Evolutionary conservation across 2,329 filamentous ascomycete species (phyloP).

Genomic region (Penicillium sp.): DNA sequence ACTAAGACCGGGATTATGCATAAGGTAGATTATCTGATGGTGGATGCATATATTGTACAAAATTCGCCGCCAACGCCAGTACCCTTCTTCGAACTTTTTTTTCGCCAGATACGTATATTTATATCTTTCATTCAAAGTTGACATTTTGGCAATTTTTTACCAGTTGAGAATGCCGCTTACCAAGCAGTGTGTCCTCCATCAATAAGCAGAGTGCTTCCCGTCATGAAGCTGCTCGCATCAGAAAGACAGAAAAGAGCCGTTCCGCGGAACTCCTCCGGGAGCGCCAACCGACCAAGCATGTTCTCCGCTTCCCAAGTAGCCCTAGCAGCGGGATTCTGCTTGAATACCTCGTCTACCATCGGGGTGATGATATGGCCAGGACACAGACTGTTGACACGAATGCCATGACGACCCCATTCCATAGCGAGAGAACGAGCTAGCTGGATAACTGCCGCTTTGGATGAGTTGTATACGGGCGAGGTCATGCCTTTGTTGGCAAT

Average conservation of each 20-base stretch:
- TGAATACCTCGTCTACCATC: slow-evolving; percentile 80
- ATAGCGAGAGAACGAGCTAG: slow-evolving; percentile 51
- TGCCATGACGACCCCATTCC: slow-evolving; percentile 52
- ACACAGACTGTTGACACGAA: slow-evolving; percentile 54
- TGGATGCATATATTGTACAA: not conserved
- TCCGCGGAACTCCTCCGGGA: slow-evolving; percentile 59
- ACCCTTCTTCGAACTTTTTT: not conserved
- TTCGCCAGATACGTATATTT: not conserved
- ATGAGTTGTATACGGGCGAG: slow-evolving; percentile 50
- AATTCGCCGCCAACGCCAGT: not conserved
- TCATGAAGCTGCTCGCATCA: slow-evolving; percentile 69
- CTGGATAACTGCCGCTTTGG: slow-evolving; percentile 55
- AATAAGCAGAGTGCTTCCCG: slow-evolving; percentile 64
- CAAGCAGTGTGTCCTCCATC: slow-evolving; percentile 65
- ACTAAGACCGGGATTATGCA: not conserved
- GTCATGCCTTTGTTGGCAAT: slow-evolving; percentile 50
- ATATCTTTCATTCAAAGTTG: not conserved
- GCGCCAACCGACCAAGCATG: slow-evolving; percentile 54
- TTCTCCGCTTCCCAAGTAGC: slow-evolving; percentile 46
- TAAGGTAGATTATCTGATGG: not conserved
- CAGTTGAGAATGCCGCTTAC: slow-evolving; percentile 21
- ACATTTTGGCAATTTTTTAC: not conserved
- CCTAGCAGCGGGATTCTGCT: slow-evolving; percentile 63
- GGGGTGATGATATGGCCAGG: slow-evolving; percentile 58
- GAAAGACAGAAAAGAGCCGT: slow-evolving; percentile 67